Conservation (phyloP, 31 red algal species). For the Odonthalia washingtoniensis region DNA sequence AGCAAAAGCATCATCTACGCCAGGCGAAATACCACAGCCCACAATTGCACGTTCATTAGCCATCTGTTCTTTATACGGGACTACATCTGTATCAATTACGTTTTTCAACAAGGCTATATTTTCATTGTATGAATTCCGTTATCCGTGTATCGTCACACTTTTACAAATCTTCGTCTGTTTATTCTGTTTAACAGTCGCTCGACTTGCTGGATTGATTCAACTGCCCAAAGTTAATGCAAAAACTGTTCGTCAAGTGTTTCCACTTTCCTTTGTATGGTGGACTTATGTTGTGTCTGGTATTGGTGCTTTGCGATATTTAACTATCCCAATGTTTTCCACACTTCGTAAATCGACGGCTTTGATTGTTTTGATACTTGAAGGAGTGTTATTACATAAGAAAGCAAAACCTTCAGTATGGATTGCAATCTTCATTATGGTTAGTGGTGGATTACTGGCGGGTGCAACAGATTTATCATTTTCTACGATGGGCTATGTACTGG, state of each 20-base stretch:
- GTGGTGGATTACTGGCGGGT: constrained; percentile 70
- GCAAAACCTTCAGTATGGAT: constrained; percentile 56
- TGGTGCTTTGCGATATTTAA: constrained; percentile 65
- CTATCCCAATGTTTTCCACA: constrained; percentile 80
- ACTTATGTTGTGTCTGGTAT: constrained; percentile 71
- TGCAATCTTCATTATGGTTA: constrained; percentile 72
- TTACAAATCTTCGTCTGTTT: constrained; percentile 72
- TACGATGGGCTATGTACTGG: constrained; percentile 73
- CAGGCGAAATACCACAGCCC: not conserved
- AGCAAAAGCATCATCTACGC: not conserved
- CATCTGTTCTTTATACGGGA: constrained; percentile 65
- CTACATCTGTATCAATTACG: constrained; percentile 72
- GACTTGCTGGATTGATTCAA: constrained; percentile 7
- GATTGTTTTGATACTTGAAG: constrained; percentile 75
- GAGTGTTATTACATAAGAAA: constrained; percentile 46
- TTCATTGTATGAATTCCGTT: constrained; percentile 73
- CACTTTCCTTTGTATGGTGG: constrained; percentile 71
- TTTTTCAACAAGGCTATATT: constrained; percentile 94
- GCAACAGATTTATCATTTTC: constrained; percentile 69
- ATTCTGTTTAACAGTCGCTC: constrained; percentile 23
- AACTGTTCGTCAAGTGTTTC: constrained; percentile 43
- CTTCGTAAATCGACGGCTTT: constrained; percentile 74
- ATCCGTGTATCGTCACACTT: constrained; percentile 68
- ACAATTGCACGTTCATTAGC: constrained; percentile 33
- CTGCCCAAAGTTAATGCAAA: constrained; percentile 30